Conservation (phyloP, 169 alveolate genomes). For the Cryptosporidium andersoni region DNA sequence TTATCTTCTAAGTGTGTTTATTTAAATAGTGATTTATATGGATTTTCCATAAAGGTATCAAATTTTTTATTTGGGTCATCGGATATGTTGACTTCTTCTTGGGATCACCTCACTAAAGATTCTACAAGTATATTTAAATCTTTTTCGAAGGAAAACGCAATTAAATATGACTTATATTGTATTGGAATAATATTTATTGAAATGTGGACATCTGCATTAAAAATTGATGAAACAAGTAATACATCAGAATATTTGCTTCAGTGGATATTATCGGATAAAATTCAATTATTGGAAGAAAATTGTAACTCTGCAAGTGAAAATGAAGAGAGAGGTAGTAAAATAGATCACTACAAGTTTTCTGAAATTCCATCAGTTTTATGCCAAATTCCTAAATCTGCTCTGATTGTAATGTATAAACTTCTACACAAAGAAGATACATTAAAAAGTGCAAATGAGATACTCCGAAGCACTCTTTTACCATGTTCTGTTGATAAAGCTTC, state of each 20-base stretch:
- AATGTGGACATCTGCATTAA: constrained; percentile 49
- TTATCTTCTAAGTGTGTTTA: constrained; percentile 59
- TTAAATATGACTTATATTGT: not conserved
- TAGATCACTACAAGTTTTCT: not conserved
- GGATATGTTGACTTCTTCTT: not conserved
- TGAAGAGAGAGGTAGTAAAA: not conserved
- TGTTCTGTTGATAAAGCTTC: constrained; percentile 39
- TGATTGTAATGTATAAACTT: constrained; percentile 13
- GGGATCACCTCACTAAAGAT: not conserved
- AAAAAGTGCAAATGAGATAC: constrained; percentile 14
- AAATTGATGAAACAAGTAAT: constrained; percentile 8
- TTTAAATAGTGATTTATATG: constrained; percentile 46
- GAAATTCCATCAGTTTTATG: constrained; percentile 44
- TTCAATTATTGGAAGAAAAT: constrained; percentile 12
- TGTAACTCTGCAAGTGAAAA: not conserved
- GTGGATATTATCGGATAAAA: not conserved
- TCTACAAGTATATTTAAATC: not conserved
- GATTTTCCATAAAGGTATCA: constrained; percentile 46
- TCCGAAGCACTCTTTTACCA: constrained; percentile 36
- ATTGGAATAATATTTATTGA: constrained; percentile 14
- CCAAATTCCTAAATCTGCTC: constrained; percentile 60
- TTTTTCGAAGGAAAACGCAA: not conserved
- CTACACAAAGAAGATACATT: not conserved
- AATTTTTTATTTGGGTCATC: constrained; percentile 47
- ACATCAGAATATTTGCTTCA: not conserved